A percentile compares a stretch with the other conserved stretches of the same genome.
Conservation (phyloP, 75 land plant genomes). For the Isoetes taiwanensis region DNA sequence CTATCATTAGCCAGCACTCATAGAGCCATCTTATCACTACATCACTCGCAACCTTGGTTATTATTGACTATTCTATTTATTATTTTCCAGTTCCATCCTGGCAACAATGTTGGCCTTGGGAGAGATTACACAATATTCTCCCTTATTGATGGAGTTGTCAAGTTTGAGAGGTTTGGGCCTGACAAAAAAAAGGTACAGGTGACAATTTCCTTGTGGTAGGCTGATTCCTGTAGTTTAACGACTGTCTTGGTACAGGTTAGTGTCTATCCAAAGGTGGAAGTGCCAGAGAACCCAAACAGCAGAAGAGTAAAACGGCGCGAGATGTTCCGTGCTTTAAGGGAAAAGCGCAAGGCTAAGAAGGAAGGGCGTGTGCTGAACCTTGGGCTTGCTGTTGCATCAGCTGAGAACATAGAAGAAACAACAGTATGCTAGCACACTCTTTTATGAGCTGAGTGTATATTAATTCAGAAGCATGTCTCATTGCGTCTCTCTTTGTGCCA, state of each 20-base stretch:
- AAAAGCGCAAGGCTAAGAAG: slow-evolving; percentile 46
- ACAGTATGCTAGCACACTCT: too few relatives aligned
- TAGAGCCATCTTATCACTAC: too few relatives aligned
- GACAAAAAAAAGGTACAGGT: slow-evolving; percentile 78
- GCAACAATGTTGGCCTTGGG: slow-evolving; percentile 92
- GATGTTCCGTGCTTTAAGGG: slow-evolving; percentile 50
- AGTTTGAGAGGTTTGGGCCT: slow-evolving; percentile 91
- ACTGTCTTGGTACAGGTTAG: slow-evolving; percentile 42
- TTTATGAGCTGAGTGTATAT: too few relatives aligned
- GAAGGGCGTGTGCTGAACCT: slow-evolving; percentile 36
- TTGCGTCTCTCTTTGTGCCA: too few relatives aligned
- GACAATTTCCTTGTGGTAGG: not conserved
- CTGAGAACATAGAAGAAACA: too few relatives aligned
- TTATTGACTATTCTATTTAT: not conserved
- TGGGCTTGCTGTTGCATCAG: slow-evolving; percentile 52
- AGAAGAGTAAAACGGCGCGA: slow-evolving; percentile 60
- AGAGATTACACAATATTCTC: slow-evolving; percentile 87
- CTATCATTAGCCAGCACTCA: too few relatives aligned
- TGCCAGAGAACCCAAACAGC: slow-evolving; percentile 75
- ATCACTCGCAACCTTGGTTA: too few relatives aligned
- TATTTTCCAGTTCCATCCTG: slow-evolving; percentile 70
- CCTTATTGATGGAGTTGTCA: slow-evolving; percentile 85
- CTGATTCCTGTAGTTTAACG: not conserved
- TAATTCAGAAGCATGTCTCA: too few relatives aligned
- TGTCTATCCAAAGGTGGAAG: slow-evolving; percentile 56